A percentile compares a stretch with the other conserved stretches of the same genome.
Conservation (phyloP, 2,329 filamentous ascomycete genomes). For the Exophiala aquamarina region DNA sequence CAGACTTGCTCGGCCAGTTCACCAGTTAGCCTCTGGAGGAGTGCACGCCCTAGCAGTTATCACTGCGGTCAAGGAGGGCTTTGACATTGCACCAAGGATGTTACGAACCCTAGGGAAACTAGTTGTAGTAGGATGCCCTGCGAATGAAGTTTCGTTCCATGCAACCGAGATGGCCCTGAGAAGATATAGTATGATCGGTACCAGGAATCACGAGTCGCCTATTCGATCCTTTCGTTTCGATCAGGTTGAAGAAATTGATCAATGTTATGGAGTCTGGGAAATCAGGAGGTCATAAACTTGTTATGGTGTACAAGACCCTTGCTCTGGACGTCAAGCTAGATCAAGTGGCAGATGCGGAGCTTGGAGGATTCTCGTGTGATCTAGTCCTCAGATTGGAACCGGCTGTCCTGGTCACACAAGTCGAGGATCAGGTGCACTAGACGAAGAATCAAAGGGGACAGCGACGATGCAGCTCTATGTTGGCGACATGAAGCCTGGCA, state of each 20-base stretch:
- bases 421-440: no score
- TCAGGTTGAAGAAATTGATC: constrained; percentile 10
- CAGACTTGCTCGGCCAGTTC: background rate
- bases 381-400: no score
- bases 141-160: constrained; percentile 4
- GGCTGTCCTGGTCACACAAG: no score
- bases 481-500: background rate
- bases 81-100: background rate
- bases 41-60: constrained; percentile 4
- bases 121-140: constrained; percentile 3
- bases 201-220: constrained; percentile 6
- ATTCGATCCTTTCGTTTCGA: constrained; percentile 7
- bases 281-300: constrained; percentile 4
- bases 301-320: constrained; percentile 3
- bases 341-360: no score
- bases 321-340: no score
- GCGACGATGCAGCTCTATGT: no score
- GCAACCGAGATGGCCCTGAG: constrained; percentile 4
- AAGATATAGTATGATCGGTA: constrained; percentile 5
- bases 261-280: constrained; percentile 8
- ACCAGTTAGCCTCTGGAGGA: background rate
- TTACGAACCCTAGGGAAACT: constrained; percentile 1
- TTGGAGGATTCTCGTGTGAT: no score
- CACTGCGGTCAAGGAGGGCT: background rate
- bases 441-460: no score